Conservation (phyloP, 345 rosid species). For the Arabidopsis suecica region DNA sequence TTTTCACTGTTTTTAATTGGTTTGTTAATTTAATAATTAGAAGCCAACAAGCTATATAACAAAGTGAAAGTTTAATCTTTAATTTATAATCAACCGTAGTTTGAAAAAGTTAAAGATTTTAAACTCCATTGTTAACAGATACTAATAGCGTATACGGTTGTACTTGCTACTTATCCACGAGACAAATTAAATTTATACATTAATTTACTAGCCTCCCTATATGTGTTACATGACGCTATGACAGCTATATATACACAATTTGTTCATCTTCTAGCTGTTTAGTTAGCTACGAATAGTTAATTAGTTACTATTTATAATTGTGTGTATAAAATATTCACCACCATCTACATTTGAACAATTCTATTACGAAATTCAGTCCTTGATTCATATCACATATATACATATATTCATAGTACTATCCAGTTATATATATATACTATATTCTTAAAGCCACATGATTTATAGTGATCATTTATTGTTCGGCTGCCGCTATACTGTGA, state of each 20-base stretch:
- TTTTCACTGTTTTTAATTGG: neutral
- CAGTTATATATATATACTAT: neutral
- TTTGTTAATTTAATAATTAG: neutral
- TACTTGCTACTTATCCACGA: constrained; percentile 28
- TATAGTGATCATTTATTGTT: neutral
- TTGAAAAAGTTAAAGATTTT: constrained; percentile 10
- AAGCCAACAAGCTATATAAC: constrained; percentile 1
- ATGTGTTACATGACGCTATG: constrained; percentile 32
- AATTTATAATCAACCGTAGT: constrained; percentile 13
- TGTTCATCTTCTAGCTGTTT: constrained; percentile 27
- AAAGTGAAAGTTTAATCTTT: neutral
- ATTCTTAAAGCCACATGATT: constrained; percentile 7
- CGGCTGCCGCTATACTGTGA: neutral
- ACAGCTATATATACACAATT: constrained; percentile 23
- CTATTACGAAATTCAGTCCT: neutral
- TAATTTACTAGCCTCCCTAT: constrained; percentile 1
- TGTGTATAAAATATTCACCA: constrained; percentile 2
- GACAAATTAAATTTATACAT: constrained; percentile 14
- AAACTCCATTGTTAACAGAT: constrained; percentile 19
- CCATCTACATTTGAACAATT: neutral
- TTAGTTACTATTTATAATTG: neutral
- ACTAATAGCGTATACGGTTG: constrained; percentile 36
- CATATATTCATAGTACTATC: no score
- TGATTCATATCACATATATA: constrained; percentile 1
- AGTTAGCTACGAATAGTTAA: neutral